Conservation (phyloP, 2,329 filamentous ascomycete genomes). For the Hymenoscyphus infarciens region DNA sequence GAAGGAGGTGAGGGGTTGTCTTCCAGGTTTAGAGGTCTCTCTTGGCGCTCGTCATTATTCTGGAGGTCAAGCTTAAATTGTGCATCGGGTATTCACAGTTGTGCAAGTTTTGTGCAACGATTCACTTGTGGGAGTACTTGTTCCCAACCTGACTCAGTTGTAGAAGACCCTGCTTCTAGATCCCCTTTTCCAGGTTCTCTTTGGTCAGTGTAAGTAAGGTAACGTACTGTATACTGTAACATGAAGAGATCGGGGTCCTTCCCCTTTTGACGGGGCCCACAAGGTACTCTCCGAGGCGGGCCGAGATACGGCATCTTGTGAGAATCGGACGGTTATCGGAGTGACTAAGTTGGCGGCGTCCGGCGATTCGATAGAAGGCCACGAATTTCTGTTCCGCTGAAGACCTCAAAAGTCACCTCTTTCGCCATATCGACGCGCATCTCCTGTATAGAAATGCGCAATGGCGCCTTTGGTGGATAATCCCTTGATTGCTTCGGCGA, state of each 20-base stretch:
- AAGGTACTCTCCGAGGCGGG: too few species aligned
- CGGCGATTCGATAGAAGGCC: neutral
- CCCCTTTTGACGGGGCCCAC: too few species aligned
- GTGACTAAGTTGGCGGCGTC: neutral
- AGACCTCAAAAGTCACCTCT: constrained; percentile 6
- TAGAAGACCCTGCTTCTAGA: neutral
- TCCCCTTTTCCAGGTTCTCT: neutral
- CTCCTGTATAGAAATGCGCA: constrained; percentile 28
- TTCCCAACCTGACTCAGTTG: neutral
- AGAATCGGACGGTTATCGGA: neutral
- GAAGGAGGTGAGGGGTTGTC: neutral
- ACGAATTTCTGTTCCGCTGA: neutral
- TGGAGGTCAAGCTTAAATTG: neutral
- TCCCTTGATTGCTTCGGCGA: constrained; percentile 80
- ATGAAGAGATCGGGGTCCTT: neutral
- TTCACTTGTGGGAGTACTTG: neutral
- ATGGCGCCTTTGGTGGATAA: constrained; percentile 88
- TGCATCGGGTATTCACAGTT: neutral
- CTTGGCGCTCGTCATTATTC: too few species aligned
- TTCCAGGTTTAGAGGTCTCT: neutral
- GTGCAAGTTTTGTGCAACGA: neutral
- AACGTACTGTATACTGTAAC: too few species aligned
- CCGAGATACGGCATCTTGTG: too few species aligned
- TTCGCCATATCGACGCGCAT: constrained; percentile 21
- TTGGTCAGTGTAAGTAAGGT: neutral